Evolutionary conservation across 441 rosid genomes (phyloP), one percentile per base, ranked within the genome.

Genomic region (Capsella rubella): DNA sequence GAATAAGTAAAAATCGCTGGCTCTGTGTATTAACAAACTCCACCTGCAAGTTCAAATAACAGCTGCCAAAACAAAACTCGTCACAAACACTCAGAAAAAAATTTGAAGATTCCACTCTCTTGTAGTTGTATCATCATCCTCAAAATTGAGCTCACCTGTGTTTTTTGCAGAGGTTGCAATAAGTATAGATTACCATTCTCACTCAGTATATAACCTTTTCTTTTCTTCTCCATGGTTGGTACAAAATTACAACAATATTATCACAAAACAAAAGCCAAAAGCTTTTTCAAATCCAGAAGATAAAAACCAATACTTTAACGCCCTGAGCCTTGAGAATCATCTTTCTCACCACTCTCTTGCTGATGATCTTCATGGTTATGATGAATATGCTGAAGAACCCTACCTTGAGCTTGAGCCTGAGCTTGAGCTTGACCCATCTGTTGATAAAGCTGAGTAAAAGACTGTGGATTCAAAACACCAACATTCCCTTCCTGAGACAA

Each of bases 401-500:
- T 87, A 53, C 67, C 74, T n/a, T 67, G 78, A 60, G 83, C 84
- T 40, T 87, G 97, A 43, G 65, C 67, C 0, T 73, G 77, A 46
- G 53, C 69, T 1, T 73, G 72, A 49, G 82, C 86, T 61, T 91
- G 97, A 40, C 93, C 84, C 87, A 94, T 87, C 82, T 94, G 99
- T 82, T 94, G 99, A 85, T 94, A 94, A 76, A 94, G 84, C 85
- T 87, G 97, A 77, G 59, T 77, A 75, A 89, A 85, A 43, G 93
- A 83, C 69, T 88, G 98, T 5, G 93, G 84, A 55, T 84, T 91
- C 81, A 91, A 70, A 59, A 86, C 89, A 72, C 97, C 98, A 80
- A 87, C 80, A 86, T 85, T 92, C n/a, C 92, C 97, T 80, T 90
- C 97, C 32, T 94, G 99, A 68, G 99, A 89, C 80, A 94, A 78